A percentile compares a stretch with the other conserved stretches of the same genome.
phyloP scores from a whole-genome alignment of 2,329 filamentous ascomycete genomes.

The Sporothrix brasiliensis region DNA sequence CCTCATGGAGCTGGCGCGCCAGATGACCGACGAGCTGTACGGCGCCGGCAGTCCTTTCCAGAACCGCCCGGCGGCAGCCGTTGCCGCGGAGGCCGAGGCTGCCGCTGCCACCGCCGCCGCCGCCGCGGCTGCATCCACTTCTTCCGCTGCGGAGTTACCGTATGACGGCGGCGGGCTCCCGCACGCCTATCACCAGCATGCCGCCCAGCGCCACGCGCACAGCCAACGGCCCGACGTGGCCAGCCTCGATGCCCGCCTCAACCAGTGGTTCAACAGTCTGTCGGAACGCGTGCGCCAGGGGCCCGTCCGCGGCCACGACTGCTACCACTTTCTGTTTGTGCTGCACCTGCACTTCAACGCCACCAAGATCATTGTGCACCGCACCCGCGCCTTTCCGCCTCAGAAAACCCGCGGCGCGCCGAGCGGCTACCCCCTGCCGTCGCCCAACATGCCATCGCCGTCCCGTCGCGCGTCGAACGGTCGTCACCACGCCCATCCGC shows the following conservation, averaged over 20 bases:
- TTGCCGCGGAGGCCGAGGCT: neutral
- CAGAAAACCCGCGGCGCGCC: neutral
- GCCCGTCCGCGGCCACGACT: constrained; percentile 29
- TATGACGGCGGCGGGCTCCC: constrained; percentile 20
- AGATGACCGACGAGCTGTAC: constrained; percentile 31
- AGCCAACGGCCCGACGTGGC: constrained; percentile 19
- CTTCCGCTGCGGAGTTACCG: neutral
- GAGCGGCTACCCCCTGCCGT: neutral
- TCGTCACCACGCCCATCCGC: neutral
- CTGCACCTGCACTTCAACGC: constrained; percentile 32
- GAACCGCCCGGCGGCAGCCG: neutral
- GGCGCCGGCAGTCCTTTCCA: constrained; percentile 3
- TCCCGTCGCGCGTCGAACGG: neutral
- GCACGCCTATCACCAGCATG: constrained; percentile 22
- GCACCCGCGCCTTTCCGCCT: constrained; percentile 20
- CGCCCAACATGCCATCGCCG: constrained; percentile 5
- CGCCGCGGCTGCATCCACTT: neutral
- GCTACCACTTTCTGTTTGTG: constrained; percentile 32
- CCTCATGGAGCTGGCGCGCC: constrained; percentile 32
- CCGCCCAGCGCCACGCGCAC: constrained; percentile 18
- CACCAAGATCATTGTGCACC: constrained; percentile 32
- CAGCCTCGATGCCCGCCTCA: constrained; percentile 27
- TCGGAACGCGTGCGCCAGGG: constrained; percentile 27
- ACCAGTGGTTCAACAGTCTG: constrained; percentile 29
- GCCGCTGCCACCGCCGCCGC: neutral